A percentile compares a stretch with the other conserved stretches of the same genome.
Conservation (phyloP, 1,139 yeast species). For the Pichia sp. region DNA sequence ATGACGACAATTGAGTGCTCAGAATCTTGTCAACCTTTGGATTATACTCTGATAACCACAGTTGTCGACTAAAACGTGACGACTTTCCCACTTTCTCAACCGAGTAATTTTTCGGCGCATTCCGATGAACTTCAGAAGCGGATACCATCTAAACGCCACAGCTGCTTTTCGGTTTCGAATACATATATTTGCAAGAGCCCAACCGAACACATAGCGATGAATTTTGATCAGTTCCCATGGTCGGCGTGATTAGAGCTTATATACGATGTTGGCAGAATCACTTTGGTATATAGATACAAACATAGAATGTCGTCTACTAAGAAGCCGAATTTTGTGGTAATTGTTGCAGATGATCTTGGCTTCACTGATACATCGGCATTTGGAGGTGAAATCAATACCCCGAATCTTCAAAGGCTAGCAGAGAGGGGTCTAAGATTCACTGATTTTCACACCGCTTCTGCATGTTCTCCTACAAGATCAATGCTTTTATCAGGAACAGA, state of each 20-base stretch:
- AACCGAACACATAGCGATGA: background rate
- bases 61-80: background rate
- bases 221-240: background rate
- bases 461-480: slow-evolving; percentile 62
- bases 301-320: background rate
- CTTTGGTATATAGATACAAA: too few relatives aligned
- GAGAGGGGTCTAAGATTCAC: slow-evolving; percentile 45
- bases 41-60: background rate
- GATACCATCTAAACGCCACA: background rate
- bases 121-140: background rate
- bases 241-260: background rate
- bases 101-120: background rate
- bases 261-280: background rate
- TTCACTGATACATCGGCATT: slow-evolving; percentile 54
- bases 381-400: slow-evolving; percentile 59
- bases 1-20: too few relatives aligned
- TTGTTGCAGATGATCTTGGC: slow-evolving; percentile 61
- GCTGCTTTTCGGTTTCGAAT: background rate
- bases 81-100: background rate
- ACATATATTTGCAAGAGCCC: background rate
- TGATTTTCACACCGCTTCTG: slow-evolving; percentile 61
- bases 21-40: background rate
- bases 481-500: slow-evolving; percentile 61
- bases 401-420: slow-evolving; percentile 46
- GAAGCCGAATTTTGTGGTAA: slow-evolving; percentile 48